Conservation (phyloP, 2,329 filamentous ascomycete species). For the Juglanconis sp. region DNA sequence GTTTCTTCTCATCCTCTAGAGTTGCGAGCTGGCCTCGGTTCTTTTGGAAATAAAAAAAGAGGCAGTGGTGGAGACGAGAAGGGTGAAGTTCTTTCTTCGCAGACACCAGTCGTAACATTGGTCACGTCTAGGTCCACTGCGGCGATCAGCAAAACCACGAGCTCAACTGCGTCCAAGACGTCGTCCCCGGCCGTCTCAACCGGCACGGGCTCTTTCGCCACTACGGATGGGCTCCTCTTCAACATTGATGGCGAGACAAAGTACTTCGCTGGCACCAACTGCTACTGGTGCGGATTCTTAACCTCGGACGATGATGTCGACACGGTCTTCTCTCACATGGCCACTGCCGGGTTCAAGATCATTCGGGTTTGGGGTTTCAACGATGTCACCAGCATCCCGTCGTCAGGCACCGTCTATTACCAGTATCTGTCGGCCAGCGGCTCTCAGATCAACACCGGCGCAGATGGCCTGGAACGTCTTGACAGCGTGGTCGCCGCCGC, state of each 20-base stretch:
- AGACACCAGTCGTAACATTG: slow-evolving; percentile 9
- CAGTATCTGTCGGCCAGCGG: slow-evolving; percentile 46
- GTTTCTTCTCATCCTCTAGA: slow-evolving; percentile 9
- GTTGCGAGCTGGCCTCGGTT: slow-evolving; percentile 10
- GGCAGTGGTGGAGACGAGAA: not conserved
- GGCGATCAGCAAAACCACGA: slow-evolving; percentile 9
- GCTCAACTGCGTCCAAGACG: slow-evolving; percentile 4
- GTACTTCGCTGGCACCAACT: slow-evolving; percentile 51
- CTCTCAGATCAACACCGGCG: slow-evolving; percentile 59
- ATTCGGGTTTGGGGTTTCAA: slow-evolving; percentile 62
- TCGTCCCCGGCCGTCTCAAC: slow-evolving; percentile 2
- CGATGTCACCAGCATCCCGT: slow-evolving; percentile 44
- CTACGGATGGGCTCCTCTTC: slow-evolving; percentile 29
- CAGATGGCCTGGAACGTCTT: slow-evolving; percentile 59
- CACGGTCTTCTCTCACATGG: slow-evolving; percentile 34
- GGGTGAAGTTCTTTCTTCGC: not conserved
- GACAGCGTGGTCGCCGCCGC: slow-evolving; percentile 62
- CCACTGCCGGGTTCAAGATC: slow-evolving; percentile 41
- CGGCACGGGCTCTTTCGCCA: slow-evolving; percentile 21
- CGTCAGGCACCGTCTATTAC: slow-evolving; percentile 42
- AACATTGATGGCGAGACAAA: slow-evolving; percentile 39
- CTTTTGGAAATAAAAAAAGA: not conserved
- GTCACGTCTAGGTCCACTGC: slow-evolving; percentile 9
- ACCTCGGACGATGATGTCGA: slow-evolving; percentile 43
- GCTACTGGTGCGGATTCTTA: slow-evolving; percentile 51